phyloP scores from a whole-genome alignment of 2,329 filamentous ascomycete genomes.

The Neopestalotiopsis sp. region DNA sequence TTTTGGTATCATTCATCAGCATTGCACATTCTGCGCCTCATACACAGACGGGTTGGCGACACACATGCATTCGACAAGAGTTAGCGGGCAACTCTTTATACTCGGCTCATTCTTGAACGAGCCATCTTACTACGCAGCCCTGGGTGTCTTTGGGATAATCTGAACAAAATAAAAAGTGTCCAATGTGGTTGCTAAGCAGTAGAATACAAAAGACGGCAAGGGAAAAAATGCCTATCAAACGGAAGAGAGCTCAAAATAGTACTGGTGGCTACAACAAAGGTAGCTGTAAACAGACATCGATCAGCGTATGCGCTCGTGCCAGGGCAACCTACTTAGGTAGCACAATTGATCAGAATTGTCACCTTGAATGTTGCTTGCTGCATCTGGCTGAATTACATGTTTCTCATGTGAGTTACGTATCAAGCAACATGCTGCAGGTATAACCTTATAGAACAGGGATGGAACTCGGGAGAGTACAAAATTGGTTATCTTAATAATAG shows the following conservation, averaged over 20 bases:
- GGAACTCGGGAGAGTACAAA: no score
- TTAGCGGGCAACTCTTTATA: background rate
- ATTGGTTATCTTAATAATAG: no score
- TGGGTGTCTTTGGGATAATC: background rate
- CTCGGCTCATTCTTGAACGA: background rate
- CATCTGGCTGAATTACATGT: background rate
- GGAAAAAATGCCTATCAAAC: background rate
- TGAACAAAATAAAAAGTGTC: background rate
- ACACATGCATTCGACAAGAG: background rate
- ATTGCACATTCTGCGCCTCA: conserved; percentile 1
- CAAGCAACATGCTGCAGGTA: background rate
- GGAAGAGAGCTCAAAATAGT: background rate
- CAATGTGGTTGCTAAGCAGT: background rate
- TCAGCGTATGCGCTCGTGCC: background rate
- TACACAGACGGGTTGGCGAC: conserved; percentile 7
- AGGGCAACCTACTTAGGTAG: background rate
- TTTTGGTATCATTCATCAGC: conserved; percentile 1
- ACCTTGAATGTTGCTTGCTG: background rate
- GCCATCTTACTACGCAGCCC: background rate
- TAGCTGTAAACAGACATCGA: background rate
- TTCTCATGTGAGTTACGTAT: background rate
- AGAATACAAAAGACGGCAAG: background rate
- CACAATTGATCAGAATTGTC: background rate
- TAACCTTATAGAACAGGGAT: no score
- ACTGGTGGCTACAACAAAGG: background rate